Evolutionary conservation across 1,284 basidiomycete genomes (phyloP), one percentile per base, ranked within the genome.

Genomic region (Puccinia novopanici): DNA sequence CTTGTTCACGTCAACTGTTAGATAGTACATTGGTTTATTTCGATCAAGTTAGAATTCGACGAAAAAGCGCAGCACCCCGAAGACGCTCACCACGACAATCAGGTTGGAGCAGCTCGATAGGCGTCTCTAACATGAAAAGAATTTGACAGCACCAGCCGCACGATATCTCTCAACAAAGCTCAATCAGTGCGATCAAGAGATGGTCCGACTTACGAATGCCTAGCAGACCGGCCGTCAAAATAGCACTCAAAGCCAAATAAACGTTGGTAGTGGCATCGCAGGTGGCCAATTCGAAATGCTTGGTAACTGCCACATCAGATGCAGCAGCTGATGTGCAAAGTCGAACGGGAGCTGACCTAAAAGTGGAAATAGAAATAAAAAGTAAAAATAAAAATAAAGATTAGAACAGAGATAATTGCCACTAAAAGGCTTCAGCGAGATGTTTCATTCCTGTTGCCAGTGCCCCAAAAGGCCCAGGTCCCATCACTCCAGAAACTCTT

Each of bases 181-280:
- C 34, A 34, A 34, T 34, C 34, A 34, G 34, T 34, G 34, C 34
- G 34, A 34, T 34, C 34, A 34, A 34, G 13, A 34, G 5, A 30
- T 10, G 10, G 17, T 70, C 30, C 27, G 57, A 68, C 67, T 57
- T 45, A 79, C 76, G 76, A 52, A 79, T 79, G 13, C 76, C 76
- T 9, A 79, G 76, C 24, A 79, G 67, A 34, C 76, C 76, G 57
- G 76, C 76, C 24, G 76, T 79, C 27, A 79, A 48, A 19, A 79
- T 54, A 57, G 67, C 76, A 57, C 76, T 79, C 22, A 79, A 45
- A 2, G 76, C 68, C 65, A 79, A 34, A 45, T 79, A 79, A 24
- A 79, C 42, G 48, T 79, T 79, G 17, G 76, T 40, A 5, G 76
- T 79, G n/a, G 42, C 65, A 72, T 79, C 76, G 19, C 52, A 54